Base-by-base conservation (phyloP, 306 rosid species). In the Sesbania bispinosa region DNA sequence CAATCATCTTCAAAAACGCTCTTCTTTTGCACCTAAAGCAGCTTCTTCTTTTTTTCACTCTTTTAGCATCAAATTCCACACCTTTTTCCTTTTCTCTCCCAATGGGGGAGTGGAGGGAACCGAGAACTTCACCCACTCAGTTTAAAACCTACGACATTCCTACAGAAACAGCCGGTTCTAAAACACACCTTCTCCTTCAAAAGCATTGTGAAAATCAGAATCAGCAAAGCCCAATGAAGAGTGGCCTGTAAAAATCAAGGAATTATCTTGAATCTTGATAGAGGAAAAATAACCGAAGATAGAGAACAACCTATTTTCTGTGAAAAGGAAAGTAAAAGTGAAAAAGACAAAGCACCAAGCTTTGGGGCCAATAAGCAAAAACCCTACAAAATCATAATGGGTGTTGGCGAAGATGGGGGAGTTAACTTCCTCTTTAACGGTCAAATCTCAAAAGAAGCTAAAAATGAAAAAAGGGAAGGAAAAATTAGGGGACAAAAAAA, bases 1-100 rank as follows among this genome's bases (percentile, higher is more conserved):
- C 89, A 84, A 89, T 91, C 99, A 94, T 94, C 57, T 66, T 82
- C 27, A n/a, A n/a, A n/a, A 66, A 55, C 43, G 7, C 54, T 10
- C 66, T 62, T 7, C 62, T 69, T 58, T 43, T 58, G 35, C 69
- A 71, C 58, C 69, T 65, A 52, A 24, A 51, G 19, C 15, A 42
- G 39, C 32, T 75, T 6, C 2, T 38, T 60, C n/a, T n/a, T n/a
- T n/a, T 62, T 43, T 69, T 24, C 53, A 23, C 62, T 14, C 41
- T 55, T 3, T 15, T 42, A 9, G 47, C 38, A 26, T 35, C 50
- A 73, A 50, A 59, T 60, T 46, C 61, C 46, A 72, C 47, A 15
- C 14, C 42, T 62, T 10, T 71, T 46, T n/a, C 10, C 16, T 53
- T 26, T 11, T 39, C 43, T 38, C 67, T 23, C 60, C 73, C 20